Conservation (phyloP, 306 rosid genomes). For the Carpinus viminea region DNA sequence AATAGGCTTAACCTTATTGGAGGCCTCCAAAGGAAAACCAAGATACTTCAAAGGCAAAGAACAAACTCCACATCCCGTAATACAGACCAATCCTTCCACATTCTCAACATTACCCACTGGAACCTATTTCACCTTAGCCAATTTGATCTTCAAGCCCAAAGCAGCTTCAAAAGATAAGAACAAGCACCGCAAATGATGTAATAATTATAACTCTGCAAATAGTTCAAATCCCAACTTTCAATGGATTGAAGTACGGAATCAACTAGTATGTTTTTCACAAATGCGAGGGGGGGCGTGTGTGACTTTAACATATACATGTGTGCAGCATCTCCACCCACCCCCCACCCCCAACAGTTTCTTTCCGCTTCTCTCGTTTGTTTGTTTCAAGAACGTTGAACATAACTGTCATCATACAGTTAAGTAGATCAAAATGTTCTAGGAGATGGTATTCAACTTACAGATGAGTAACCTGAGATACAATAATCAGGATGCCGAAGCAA, state of each 20-base stretch:
- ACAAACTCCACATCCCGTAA: no score
- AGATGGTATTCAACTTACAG: conserved; percentile 65
- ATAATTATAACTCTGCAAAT: not conserved
- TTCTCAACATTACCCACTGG: no score
- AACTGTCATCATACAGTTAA: not conserved
- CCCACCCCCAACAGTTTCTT: not conserved
- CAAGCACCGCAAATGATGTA: no score
- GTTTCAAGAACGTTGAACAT: not conserved
- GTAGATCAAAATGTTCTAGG: conserved; percentile 10
- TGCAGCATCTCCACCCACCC: no score
- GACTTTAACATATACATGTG: not conserved
- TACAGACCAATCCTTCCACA: no score
- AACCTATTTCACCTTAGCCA: no score
- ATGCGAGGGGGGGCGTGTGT: not conserved
- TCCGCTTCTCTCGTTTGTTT: not conserved
- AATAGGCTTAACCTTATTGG: no score
- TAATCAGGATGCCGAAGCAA: conserved; percentile 94
- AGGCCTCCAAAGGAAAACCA: no score
- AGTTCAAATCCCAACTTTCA: not conserved
- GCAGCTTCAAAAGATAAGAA: no score
- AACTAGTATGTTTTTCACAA: not conserved
- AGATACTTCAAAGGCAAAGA: no score
- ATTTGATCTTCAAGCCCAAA: no score
- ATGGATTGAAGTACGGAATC: not conserved
- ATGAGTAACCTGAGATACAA: conserved; percentile 86